Percentiles rank a stretch among this genome's conserved stretches.
Conservation (phyloP, 1,284 basidiomycete genomes). For the Retiboletus flavoniger region DNA sequence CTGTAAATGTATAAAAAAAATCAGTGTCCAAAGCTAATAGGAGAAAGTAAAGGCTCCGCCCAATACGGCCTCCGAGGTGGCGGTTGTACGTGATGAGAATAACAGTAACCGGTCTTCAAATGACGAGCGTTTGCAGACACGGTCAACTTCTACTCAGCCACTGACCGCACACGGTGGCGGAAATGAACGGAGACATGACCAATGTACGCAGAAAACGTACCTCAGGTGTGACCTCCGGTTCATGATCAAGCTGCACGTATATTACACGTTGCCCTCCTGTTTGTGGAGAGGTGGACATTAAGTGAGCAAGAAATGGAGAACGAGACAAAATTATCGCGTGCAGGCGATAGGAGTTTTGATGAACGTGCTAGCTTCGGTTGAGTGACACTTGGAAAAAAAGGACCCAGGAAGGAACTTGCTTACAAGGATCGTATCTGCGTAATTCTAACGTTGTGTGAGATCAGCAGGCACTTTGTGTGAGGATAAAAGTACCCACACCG, state of each 20-base stretch:
- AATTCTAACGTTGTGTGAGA: conserved; percentile 53
- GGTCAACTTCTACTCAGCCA: conserved; percentile 19
- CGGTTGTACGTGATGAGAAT: conserved; percentile 14
- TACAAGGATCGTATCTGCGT: conserved; percentile 76
- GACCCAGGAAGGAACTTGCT: conserved; percentile 30
- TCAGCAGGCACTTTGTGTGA: conserved; percentile 6
- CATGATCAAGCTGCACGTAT: conserved; percentile 72
- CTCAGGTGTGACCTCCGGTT: conserved; percentile 80
- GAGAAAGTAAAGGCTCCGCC: conserved; percentile 13
- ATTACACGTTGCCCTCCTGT: conserved; percentile 62
- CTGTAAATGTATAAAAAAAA: conserved; percentile 38
- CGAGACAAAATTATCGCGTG: conserved; percentile 83
- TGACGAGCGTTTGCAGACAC: conserved; percentile 24
- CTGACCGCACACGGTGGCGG: conserved; percentile 28
- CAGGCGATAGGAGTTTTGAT: conserved; percentile 69
- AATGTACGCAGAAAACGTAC: conserved; percentile 44
- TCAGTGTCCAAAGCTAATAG: conserved; percentile 18
- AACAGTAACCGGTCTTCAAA: conserved; percentile 18
- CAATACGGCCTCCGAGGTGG: conserved; percentile 22
- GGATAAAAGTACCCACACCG: conserved; percentile 53
- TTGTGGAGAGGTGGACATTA: conserved; percentile 75
- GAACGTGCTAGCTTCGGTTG: conserved; percentile 58
- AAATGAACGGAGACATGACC: conserved; percentile 25
- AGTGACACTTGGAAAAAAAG: conserved; percentile 12
- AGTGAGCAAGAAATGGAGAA: conserved; percentile 80